phyloP scores from a whole-genome alignment of 345 rosid genomes.

The Lumnitzera littorea region DNA sequence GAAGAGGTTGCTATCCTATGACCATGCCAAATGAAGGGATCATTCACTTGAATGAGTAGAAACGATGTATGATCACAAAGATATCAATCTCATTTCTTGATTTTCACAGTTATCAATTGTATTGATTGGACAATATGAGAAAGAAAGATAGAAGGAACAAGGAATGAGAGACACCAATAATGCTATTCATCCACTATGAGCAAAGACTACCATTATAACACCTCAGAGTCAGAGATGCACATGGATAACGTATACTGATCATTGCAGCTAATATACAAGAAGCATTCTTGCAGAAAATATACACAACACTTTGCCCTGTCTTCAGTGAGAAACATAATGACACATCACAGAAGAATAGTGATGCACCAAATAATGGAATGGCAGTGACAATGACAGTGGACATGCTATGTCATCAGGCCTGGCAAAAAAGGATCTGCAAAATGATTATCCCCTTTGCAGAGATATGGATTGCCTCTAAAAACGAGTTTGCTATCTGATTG shows the following conservation, averaged over 20 bases:
- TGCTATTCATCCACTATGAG: background rate
- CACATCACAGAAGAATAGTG: conserved; percentile 20
- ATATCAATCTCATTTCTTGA: too few species aligned
- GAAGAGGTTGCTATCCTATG: too few species aligned
- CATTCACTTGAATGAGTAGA: too few species aligned
- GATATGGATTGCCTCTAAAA: conserved; percentile 21
- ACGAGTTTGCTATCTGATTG: conserved; percentile 14
- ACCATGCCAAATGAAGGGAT: too few species aligned
- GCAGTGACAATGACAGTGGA: conserved; percentile 20
- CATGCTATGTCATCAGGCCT: too few species aligned
- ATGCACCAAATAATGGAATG: conserved; percentile 28
- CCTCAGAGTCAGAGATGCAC: background rate
- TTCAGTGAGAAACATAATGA: conserved; percentile 26
- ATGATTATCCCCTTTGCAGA: conserved; percentile 24
- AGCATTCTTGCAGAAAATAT: conserved; percentile 32
- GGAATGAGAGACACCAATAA: too few species aligned
- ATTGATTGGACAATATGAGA: too few species aligned
- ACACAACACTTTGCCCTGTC: conserved; percentile 33
- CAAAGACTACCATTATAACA: background rate
- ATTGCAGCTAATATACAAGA: conserved; percentile 43
- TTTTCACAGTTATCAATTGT: too few species aligned
- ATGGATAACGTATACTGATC: conserved; percentile 20
- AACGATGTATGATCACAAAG: too few species aligned
- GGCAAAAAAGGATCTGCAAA: conserved; percentile 1
- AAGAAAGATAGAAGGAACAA: too few species aligned